Evolutionary conservation across 345 rosid genomes (phyloP).

Genomic region (Ricinus communis): DNA sequence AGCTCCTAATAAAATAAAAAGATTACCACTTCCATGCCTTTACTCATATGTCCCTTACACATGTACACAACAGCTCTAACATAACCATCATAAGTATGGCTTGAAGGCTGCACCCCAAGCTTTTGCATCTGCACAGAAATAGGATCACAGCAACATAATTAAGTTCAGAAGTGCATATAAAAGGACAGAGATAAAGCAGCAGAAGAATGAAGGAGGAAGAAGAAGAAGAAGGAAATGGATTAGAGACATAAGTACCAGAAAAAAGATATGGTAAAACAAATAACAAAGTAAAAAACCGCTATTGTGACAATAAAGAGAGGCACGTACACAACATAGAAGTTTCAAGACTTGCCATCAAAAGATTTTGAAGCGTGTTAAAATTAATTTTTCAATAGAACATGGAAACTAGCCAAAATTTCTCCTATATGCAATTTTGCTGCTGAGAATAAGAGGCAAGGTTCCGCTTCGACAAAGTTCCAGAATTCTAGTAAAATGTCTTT

Average conservation of each 20-base stretch:
- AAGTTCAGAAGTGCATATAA: not conserved
- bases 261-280: not conserved
- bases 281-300: too few relatives aligned
- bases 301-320: not conserved
- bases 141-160: constrained; percentile 3
- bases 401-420: not conserved
- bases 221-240: too few relatives aligned
- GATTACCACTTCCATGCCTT: constrained; percentile 65
- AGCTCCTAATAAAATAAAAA: not conserved
- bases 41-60: constrained; percentile 41
- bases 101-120: constrained; percentile 70
- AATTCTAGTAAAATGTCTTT: not conserved
- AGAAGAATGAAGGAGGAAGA: too few relatives aligned
- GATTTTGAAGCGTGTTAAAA: not conserved
- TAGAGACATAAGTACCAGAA: not conserved
- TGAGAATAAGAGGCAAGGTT: not conserved
- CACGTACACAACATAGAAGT: not conserved
- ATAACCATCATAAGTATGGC: constrained; percentile 59
- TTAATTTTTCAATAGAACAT: not conserved
- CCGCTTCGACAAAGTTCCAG: not conserved
- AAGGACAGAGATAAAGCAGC: too few relatives aligned
- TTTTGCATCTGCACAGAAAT: constrained; percentile 62
- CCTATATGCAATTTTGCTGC: not conserved
- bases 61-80: constrained; percentile 58
- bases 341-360: not conserved